Percentiles rank a stretch among this genome's conserved stretches.
These are phyloP conservation scores for Hyphopichia khmerensis DNA, from an alignment of 1,139 yeast species.

Conservation along the genomic window DNA sequence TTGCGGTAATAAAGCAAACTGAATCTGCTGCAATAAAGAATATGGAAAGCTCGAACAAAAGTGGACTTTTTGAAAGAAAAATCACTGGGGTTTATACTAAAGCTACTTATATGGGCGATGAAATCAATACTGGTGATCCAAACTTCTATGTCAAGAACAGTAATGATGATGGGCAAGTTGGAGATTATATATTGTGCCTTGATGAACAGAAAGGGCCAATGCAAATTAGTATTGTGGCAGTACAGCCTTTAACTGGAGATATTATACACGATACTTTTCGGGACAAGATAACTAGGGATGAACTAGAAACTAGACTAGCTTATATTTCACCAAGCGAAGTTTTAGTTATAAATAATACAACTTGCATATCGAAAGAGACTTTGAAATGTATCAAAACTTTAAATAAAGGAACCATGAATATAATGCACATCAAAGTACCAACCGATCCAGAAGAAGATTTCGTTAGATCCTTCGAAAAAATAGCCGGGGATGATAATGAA, in stretches of 20 bases:
- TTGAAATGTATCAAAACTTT: constrained; percentile 13
- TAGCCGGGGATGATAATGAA: neutral
- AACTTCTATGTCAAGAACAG: constrained; percentile 7
- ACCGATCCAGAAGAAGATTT: constrained; percentile 5
- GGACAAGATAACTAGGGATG: constrained; percentile 53
- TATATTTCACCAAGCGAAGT: constrained; percentile 77
- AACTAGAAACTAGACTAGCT: constrained; percentile 69
- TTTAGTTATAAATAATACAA: constrained; percentile 38
- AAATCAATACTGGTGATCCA: constrained; percentile 21
- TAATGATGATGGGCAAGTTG: constrained; percentile 19
- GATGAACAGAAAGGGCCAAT: constrained; percentile 12
- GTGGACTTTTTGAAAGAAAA: constrained; percentile 63
- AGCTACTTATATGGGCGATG: constrained; percentile 80
- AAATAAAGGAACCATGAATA: constrained; percentile 10
- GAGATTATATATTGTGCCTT: constrained; percentile 33
- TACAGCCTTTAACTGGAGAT: constrained; percentile 78
- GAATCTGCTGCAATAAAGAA: constrained; percentile 75
- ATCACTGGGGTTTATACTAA: constrained; percentile 74
- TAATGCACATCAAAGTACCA: constrained; percentile 7
- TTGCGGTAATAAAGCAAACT: constrained; percentile 83
- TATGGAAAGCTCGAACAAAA: constrained; percentile 40
- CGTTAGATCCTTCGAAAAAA: constrained; percentile 1
- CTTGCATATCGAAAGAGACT: constrained; percentile 30
- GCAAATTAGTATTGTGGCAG: constrained; percentile 55
- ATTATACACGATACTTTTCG: constrained; percentile 66